These are phyloP conservation scores for Trichocomaceae sp. DNA, from an alignment of 2,329 filamentous ascomycete species.

Conservation along the genomic window DNA sequence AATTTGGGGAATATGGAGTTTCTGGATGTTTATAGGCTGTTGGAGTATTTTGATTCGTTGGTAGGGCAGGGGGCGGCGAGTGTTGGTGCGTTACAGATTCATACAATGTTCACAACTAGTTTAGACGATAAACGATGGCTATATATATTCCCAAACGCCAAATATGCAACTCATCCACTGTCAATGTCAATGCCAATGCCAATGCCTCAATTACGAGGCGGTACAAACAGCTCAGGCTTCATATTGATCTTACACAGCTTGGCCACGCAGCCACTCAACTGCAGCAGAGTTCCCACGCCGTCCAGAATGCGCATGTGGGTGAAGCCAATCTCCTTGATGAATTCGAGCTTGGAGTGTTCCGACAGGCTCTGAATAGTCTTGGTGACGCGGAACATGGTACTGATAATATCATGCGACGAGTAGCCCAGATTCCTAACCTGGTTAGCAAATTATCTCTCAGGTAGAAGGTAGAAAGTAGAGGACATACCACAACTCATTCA, in stretches of 20 bases:
- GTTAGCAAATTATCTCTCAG: background rate
- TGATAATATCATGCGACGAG: conserved; percentile 98
- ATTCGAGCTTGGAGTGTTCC: conserved; percentile 92
- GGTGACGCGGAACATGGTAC: conserved; percentile 97
- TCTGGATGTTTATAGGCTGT: conserved; percentile 57
- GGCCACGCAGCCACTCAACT: conserved; percentile 86
- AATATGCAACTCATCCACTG: conserved; percentile 2
- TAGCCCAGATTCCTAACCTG: conserved; percentile 67
- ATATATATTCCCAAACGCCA: conserved; percentile 4
- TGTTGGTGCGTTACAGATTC: background rate
- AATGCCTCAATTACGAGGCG: conserved; percentile 27
- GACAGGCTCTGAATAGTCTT: conserved; percentile 89
- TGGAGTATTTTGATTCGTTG: conserved; percentile 66
- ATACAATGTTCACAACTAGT: background rate
- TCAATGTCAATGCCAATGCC: too few relatives aligned
- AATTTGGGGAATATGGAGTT: conserved; percentile 63
- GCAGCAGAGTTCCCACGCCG: conserved; percentile 88
- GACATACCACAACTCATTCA: conserved; percentile 78
- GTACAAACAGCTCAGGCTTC: conserved; percentile 73
- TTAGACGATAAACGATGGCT: too few relatives aligned
- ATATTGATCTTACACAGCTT: conserved; percentile 94
- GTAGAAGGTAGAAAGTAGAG: background rate
- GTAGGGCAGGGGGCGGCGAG: conserved; percentile 48
- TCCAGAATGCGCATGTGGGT: conserved; percentile 99
- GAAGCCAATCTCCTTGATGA: conserved; percentile 97